These are phyloP conservation scores for Lojkania enalia DNA, from an alignment of 2,329 filamentous ascomycete species.

Conservation along the genomic window DNA sequence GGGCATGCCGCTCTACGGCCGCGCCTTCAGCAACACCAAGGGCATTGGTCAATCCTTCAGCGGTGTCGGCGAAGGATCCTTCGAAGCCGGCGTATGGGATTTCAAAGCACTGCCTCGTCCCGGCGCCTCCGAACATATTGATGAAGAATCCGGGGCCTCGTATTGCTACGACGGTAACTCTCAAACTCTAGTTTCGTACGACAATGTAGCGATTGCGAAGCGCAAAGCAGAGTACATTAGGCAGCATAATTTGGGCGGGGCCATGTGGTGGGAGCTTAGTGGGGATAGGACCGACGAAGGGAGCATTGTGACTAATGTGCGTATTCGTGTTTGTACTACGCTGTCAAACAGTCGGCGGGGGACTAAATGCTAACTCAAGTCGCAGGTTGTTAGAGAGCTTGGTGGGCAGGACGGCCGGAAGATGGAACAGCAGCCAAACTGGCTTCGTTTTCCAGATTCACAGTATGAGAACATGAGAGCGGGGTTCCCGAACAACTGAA, in stretches of 20 bases:
- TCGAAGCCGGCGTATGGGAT: constrained; percentile 76
- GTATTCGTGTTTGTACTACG: constrained; percentile 15
- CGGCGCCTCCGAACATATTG: constrained; percentile 66
- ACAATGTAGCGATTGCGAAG: constrained; percentile 67
- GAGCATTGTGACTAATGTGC: constrained; percentile 56
- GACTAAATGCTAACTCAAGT: constrained; percentile 6
- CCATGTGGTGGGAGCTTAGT: constrained; percentile 97
- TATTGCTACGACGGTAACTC: constrained; percentile 72
- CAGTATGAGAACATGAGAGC: constrained; percentile 58
- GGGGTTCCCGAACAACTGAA: constrained; percentile 36
- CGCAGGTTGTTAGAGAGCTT: constrained; percentile 44
- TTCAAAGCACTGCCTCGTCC: constrained; percentile 80
- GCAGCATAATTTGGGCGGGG: constrained; percentile 71
- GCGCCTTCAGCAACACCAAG: constrained; percentile 77
- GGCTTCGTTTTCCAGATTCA: constrained; percentile 53
- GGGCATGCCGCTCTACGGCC: constrained; percentile 91
- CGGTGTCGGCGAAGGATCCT: constrained; percentile 77
- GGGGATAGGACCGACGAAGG: constrained; percentile 71
- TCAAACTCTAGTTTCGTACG: constrained; percentile 75
- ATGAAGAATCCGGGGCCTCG: constrained; percentile 67
- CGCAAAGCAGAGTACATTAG: constrained; percentile 74
- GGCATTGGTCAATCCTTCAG: constrained; percentile 70
- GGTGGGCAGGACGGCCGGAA: constrained; percentile 45
- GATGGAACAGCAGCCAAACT: constrained; percentile 54
- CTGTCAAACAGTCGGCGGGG: constrained; percentile 6